Conservation (phyloP, 2,329 filamentous ascomycete species). For the Cladophialophora bantiana region DNA sequence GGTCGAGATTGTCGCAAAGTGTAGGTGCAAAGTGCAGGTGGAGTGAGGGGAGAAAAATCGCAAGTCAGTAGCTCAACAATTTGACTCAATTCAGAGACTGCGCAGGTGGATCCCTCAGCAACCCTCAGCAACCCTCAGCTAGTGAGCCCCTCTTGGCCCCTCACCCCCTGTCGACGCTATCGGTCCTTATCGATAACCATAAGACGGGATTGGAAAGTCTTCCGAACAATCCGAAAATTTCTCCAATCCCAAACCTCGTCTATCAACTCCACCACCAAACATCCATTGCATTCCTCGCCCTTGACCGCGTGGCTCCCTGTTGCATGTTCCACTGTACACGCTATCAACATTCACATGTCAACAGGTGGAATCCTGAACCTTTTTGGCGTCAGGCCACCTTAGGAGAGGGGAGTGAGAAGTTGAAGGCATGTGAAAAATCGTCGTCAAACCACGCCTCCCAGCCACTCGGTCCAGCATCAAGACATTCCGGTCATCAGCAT, state of each 20-base stretch:
- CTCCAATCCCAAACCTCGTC: neutral
- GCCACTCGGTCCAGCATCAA: neutral
- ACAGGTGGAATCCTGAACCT: neutral
- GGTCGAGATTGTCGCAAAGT: neutral
- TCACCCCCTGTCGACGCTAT: neutral
- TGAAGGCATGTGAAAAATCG: neutral
- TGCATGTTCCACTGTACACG: neutral
- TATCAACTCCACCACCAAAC: neutral
- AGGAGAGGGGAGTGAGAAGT: neutral
- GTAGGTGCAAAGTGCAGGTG: neutral
- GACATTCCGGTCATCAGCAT: slow-evolving; percentile 12
- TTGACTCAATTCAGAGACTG: slow-evolving; percentile 5
- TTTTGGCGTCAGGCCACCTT: neutral
- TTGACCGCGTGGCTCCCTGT: neutral
- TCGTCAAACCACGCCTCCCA: neutral
- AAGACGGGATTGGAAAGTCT: slow-evolving; percentile 4
- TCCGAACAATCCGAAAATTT: neutral
- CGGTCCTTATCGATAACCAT: slow-evolving; percentile 10
- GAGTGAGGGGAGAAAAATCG: slow-evolving; percentile 8
- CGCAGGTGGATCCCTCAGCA: neutral
- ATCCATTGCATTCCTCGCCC: neutral
- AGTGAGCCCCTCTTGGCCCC: too few relatives aligned
- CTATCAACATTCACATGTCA: slow-evolving; percentile 1
- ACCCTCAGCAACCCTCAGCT: neutral
- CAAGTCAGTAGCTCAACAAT: slow-evolving; percentile 13